Percentiles rank a stretch among this genome's conserved stretches.
Conservation (phyloP, 2,329 filamentous ascomycete species). For the Catunica adiposa region DNA sequence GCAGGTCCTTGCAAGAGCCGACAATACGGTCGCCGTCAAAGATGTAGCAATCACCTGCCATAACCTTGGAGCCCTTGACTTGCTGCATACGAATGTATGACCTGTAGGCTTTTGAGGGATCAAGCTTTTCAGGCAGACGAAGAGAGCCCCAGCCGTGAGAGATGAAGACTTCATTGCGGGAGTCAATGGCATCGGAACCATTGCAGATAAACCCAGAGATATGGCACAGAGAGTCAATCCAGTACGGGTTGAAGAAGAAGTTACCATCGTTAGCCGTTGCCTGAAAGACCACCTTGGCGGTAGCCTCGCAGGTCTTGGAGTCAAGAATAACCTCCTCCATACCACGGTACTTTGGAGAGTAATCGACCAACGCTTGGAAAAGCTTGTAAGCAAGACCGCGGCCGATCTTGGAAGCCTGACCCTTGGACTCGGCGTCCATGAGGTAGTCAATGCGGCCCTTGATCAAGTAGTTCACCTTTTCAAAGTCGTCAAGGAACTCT, state of each 20-base stretch:
- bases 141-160: slow-evolving; percentile 43
- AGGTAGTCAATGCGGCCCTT: slow-evolving; percentile 43
- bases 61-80: slow-evolving; percentile 32
- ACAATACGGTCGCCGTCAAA: slow-evolving; percentile 36
- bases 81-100: slow-evolving; percentile 43
- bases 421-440: slow-evolving; percentile 42
- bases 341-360: slow-evolving; percentile 35
- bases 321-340: slow-evolving; percentile 42
- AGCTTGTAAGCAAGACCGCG: slow-evolving; percentile 66
- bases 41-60: slow-evolving; percentile 36
- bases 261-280: slow-evolving; percentile 30
- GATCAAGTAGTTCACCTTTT: slow-evolving; percentile 53
- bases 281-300: slow-evolving; percentile 35
- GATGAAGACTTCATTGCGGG: slow-evolving; percentile 38
- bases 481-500: slow-evolving; percentile 48
- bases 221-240: slow-evolving; percentile 42
- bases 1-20: slow-evolving; percentile 37
- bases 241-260: slow-evolving; percentile 41
- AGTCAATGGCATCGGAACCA: slow-evolving; percentile 37
- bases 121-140: slow-evolving; percentile 31
- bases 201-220: slow-evolving; percentile 47
- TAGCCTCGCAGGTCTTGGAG: slow-evolving; percentile 36
- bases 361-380: slow-evolving; percentile 40
- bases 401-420: slow-evolving; percentile 54
- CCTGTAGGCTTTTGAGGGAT: slow-evolving; percentile 32